These are phyloP conservation scores for Neopestalotiopsis sp. DNA, from an alignment of 2,329 filamentous ascomycete genomes.

Conservation along the genomic window DNA sequence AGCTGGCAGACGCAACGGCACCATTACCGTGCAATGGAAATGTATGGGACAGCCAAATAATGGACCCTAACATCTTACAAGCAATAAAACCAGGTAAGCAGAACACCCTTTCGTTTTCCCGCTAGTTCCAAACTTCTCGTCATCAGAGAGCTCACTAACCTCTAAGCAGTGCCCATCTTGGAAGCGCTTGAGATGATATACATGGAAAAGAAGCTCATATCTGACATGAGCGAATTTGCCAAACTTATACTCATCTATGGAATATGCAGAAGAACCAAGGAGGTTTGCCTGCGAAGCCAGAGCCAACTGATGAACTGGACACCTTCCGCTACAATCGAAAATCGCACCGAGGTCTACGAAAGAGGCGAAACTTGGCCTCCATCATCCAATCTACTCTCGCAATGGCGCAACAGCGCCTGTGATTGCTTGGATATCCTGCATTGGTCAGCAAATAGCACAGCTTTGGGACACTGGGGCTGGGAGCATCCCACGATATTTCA, in stretches of 20 bases:
- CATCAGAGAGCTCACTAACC: background rate
- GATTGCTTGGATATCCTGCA: conserved; percentile 13
- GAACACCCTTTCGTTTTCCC: background rate
- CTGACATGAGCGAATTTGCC: background rate
- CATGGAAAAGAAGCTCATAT: conserved; percentile 1
- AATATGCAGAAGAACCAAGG: conserved; percentile 4
- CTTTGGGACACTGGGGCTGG: conserved; percentile 2
- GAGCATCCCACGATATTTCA: conserved; percentile 10
- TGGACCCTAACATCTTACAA: background rate
- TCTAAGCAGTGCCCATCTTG: background rate
- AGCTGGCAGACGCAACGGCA: background rate
- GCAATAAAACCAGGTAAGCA: background rate
- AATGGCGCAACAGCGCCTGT: conserved; percentile 14
- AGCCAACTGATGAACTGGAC: background rate
- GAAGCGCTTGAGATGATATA: background rate
- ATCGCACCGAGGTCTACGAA: background rate
- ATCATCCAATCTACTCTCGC: background rate
- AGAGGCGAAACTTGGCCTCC: background rate
- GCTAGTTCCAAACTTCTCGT: background rate
- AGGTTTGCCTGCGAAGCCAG: background rate
- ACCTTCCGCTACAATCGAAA: background rate
- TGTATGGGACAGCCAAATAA: background rate
- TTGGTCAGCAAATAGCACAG: conserved; percentile 11
- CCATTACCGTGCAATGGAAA: background rate
- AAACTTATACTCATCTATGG: background rate